These are phyloP conservation scores for Globisporangium alternatum DNA, from an alignment of 352 stramenopile genomes.

Conservation along the genomic window DNA sequence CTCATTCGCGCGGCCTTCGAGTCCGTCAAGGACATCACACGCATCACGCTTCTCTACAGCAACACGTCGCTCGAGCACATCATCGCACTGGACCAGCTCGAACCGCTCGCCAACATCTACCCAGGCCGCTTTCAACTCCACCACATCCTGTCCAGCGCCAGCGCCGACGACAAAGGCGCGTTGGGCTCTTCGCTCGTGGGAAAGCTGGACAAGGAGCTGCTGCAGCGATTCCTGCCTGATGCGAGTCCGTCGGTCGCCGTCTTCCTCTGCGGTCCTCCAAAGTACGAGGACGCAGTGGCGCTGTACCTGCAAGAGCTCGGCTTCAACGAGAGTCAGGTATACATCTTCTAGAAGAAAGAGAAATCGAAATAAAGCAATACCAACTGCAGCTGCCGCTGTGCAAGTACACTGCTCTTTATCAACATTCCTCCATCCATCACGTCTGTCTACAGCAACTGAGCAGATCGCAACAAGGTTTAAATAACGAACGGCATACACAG, in stretches of 20 bases:
- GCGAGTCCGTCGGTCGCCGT: conserved; percentile 38
- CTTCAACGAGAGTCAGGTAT: conserved; percentile 53
- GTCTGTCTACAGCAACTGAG: neutral
- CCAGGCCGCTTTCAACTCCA: conserved; percentile 53
- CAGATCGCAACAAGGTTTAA: conserved; percentile 6
- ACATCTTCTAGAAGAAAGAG: conserved; percentile 50
- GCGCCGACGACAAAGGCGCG: conserved; percentile 37
- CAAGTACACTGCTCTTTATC: neutral
- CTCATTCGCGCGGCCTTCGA: conserved; percentile 71
- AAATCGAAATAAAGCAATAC: neutral
- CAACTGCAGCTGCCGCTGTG: neutral
- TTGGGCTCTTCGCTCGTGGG: conserved; percentile 53
- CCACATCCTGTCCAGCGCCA: conserved; percentile 59
- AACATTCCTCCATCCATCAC: neutral
- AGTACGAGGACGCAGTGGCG: conserved; percentile 66
- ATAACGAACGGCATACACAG: conserved; percentile 8
- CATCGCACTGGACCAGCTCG: conserved; percentile 69
- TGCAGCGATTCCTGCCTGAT: conserved; percentile 49
- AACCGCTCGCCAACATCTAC: conserved; percentile 82
- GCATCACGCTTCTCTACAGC: conserved; percentile 72
- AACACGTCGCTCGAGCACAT: conserved; percentile 67
- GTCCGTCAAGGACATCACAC: conserved; percentile 44
- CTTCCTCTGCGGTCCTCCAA: conserved; percentile 71
- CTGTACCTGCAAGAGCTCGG: conserved; percentile 40
- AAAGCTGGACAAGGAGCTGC: conserved; percentile 37